Percentiles rank a stretch among this genome's conserved stretches.
These are phyloP conservation scores for Thelonectria blattea DNA, from an alignment of 2,329 filamentous ascomycete genomes.

Conservation along the genomic window DNA sequence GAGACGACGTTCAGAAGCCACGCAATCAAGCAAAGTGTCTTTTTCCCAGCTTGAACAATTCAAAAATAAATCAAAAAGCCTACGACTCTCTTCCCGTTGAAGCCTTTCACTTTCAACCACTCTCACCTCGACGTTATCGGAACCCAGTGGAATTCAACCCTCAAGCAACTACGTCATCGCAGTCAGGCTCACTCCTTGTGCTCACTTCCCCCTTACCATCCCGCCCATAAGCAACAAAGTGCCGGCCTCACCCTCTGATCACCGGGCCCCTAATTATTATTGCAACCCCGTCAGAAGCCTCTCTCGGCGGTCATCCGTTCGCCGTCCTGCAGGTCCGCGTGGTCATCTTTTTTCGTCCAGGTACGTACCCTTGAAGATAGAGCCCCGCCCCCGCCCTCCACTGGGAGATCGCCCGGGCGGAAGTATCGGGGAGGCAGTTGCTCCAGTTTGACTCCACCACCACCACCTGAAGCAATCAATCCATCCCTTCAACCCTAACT, in stretches of 20 bases:
- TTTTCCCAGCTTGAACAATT: neutral
- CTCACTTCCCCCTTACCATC: neutral
- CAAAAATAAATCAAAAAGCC: neutral
- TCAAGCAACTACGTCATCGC: neutral
- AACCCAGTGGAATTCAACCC: too few species aligned
- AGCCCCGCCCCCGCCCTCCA: constrained; percentile 17
- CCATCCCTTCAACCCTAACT: constrained; percentile 12
- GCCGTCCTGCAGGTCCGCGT: constrained; percentile 2
- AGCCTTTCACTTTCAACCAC: neutral
- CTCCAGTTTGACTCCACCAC: neutral
- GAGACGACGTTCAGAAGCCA: neutral
- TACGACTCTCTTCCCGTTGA: neutral
- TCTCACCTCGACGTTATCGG: neutral
- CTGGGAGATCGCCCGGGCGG: constrained; percentile 15
- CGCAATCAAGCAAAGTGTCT: neutral
- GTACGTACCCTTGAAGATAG: neutral
- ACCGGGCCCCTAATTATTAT: neutral
- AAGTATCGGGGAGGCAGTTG: constrained; percentile 30
- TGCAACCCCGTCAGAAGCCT: neutral
- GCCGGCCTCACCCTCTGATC: neutral
- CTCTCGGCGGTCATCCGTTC: constrained; percentile 11
- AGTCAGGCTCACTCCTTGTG: neutral
- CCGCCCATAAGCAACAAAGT: neutral
- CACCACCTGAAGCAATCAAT: neutral
- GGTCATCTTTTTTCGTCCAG: neutral